A percentile compares a stretch with the other conserved stretches of the same genome.
Evolutionary conservation across 108 stramenopile species (phyloP).

Genomic region (Cyclotella sp.): DNA sequence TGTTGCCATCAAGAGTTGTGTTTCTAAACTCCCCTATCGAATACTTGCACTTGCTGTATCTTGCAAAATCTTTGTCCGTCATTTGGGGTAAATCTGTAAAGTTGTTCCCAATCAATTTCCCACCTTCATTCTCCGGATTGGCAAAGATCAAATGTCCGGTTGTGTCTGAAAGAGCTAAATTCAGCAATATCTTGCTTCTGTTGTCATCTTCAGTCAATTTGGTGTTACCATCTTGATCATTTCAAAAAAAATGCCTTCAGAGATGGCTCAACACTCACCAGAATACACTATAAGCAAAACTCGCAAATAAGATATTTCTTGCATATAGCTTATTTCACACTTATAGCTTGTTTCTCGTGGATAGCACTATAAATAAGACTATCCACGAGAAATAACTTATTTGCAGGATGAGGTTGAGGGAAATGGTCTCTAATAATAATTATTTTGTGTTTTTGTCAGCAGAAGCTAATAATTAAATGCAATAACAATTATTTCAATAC

Average conservation of each 20-base stretch:
- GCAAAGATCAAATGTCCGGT: slow-evolving; percentile 10
- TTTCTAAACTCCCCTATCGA: slow-evolving; percentile 1
- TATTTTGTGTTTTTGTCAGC: too few relatives aligned
- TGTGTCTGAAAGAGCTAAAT: slow-evolving; percentile 13
- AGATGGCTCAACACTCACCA: slow-evolving; percentile 21
- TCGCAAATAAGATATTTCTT: too few relatives aligned
- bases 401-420: too few relatives aligned
- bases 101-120: background rate
- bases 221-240: background rate
- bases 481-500: too few relatives aligned
- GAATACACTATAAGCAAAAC: too few relatives aligned
- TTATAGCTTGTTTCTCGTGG: too few relatives aligned
- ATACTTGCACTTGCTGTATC: background rate
- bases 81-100: slow-evolving; percentile 7
- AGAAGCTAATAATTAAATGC: too few relatives aligned
- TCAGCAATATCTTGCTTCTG: background rate
- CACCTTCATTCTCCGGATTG: slow-evolving; percentile 17
- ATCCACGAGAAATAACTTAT: too few relatives aligned
- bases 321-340: too few relatives aligned
- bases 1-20: background rate
- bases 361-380: too few relatives aligned
- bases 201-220: background rate
- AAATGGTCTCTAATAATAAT: too few relatives aligned
- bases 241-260: slow-evolving; percentile 29
- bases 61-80: background rate